Percentiles rank a stretch among this genome's conserved stretches.
These are phyloP conservation scores for Simplicillium sp. DNA, from an alignment of 2,329 filamentous ascomycete genomes.

Conservation along the genomic window DNA sequence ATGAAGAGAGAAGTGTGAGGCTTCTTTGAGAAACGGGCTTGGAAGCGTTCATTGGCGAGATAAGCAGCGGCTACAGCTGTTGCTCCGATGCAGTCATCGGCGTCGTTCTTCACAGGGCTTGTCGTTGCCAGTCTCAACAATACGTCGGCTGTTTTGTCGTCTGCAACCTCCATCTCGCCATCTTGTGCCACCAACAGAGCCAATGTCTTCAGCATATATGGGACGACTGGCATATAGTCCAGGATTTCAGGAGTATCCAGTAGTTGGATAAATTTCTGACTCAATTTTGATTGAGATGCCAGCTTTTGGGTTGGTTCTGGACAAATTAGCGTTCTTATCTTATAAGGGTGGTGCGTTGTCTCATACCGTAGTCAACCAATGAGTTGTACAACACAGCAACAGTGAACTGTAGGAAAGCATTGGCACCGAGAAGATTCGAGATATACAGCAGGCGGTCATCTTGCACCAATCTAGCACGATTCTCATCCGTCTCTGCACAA, in stretches of 20 bases:
- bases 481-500: conserved; percentile 54
- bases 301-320: conserved; percentile 48
- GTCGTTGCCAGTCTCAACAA: conserved; percentile 40
- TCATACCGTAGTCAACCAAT: conserved; percentile 52
- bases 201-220: conserved; percentile 47
- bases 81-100: conserved; percentile 45
- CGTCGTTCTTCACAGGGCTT: conserved; percentile 29
- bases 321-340: not conserved
- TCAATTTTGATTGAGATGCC: conserved; percentile 42
- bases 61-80: conserved; percentile 45
- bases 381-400: conserved; percentile 55
- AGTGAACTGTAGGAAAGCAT: conserved; percentile 38
- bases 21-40: conserved; percentile 33
- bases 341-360: not conserved
- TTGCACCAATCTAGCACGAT: conserved; percentile 44
- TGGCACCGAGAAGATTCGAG: conserved; percentile 35
- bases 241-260: conserved; percentile 34
- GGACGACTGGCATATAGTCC: conserved; percentile 32
- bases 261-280: conserved; percentile 36
- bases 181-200: conserved; percentile 44
- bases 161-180: conserved; percentile 32
- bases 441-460: conserved; percentile 37
- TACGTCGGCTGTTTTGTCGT: conserved; percentile 34
- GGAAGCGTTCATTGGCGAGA: conserved; percentile 42
- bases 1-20: conserved; percentile 34